These are phyloP conservation scores for Postia placenta DNA, from an alignment of 768 basidiomycete species.

Conservation along the genomic window DNA sequence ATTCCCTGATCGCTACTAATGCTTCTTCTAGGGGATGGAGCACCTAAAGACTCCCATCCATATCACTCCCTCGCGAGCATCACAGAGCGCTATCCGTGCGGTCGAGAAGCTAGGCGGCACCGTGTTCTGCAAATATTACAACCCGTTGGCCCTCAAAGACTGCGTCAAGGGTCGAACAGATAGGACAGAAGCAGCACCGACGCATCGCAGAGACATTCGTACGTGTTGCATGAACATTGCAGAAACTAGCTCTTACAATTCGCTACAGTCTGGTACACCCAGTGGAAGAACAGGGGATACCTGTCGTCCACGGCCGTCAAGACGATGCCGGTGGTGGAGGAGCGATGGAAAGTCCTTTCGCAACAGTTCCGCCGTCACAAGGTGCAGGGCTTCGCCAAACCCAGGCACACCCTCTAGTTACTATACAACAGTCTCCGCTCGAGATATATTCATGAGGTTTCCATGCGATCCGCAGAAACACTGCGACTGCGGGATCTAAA, in stretches of 20 bases:
- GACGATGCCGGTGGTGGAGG: constrained; percentile 57
- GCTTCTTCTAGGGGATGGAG: constrained; percentile 47
- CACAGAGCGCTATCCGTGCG: constrained; percentile 77
- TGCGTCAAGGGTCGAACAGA: constrained; percentile 69
- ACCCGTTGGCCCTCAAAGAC: constrained; percentile 75
- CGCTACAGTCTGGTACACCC: constrained; percentile 71
- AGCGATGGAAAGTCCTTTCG: constrained; percentile 64
- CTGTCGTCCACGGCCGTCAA: constrained; percentile 54
- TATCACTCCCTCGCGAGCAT: constrained; percentile 79
- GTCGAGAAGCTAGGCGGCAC: constrained; percentile 79
- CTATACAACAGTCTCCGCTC: background rate
- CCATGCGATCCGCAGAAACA: constrained; percentile 21
- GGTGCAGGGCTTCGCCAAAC: constrained; percentile 29
- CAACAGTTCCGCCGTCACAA: constrained; percentile 54
- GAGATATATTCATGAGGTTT: background rate
- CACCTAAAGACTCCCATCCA: constrained; percentile 67
- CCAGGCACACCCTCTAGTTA: constrained; percentile 15
- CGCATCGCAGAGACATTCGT: constrained; percentile 46
- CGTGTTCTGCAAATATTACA: constrained; percentile 89
- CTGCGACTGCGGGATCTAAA: constrained; percentile 31
- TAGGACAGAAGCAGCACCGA: constrained; percentile 70
- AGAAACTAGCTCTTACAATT: background rate
- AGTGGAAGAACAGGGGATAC: constrained; percentile 69
- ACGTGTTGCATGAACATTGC: constrained; percentile 8
- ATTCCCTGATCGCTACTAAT: background rate